Evolutionary conservation across 805 yeast genomes (phyloP), one percentile per base, ranked within the genome.

Genomic region (Myxozyma mucilagina): DNA sequence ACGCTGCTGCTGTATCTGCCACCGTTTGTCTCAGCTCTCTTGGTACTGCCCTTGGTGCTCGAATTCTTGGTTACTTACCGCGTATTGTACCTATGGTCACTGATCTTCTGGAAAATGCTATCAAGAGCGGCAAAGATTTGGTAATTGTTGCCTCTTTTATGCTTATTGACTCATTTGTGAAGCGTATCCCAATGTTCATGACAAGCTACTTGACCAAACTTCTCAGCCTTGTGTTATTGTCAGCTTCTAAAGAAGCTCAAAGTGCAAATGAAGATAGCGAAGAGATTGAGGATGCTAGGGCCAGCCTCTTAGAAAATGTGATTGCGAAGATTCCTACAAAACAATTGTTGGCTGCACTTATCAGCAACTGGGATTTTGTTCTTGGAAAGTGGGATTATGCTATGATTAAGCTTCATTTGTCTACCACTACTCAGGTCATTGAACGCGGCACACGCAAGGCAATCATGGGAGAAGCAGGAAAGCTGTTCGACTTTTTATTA

Each of bases 171-270:
- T 82, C 91, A 47, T 79, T 90, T 69, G 77, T 92, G 53, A 89
- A 87, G 74, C 85, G 89, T 68, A 85, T 94, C 66, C 97, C 99
- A 39, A 86, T 89, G 10, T 93, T 93, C 71, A 81, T 93, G 75
- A 78, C 84, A 45, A 84, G 93, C 3, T 85, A 84, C 67, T 76
- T 90, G 69, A 81, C 79, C 55, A 84, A 84, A 39, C 82, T 90
- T 47, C 75, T 92, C 53, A 75, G 77, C 50, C 78, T 86, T 4
- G 76, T 88, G 34, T 68, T 78, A 48, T 52, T 64, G 29, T 65
- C 68, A 5, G 64, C 61, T 3, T 41, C 60, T 7, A 24, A 24
- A 2, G 52, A 45, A 8, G 42, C 56, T 9, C 44, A 16, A 7
- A 35, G 38, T 18, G 57, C 41, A 6, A 47, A 7, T 11, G 62